Conservation (phyloP, 73 alveolate species). For the Tetrahymena thermophila region DNA sequence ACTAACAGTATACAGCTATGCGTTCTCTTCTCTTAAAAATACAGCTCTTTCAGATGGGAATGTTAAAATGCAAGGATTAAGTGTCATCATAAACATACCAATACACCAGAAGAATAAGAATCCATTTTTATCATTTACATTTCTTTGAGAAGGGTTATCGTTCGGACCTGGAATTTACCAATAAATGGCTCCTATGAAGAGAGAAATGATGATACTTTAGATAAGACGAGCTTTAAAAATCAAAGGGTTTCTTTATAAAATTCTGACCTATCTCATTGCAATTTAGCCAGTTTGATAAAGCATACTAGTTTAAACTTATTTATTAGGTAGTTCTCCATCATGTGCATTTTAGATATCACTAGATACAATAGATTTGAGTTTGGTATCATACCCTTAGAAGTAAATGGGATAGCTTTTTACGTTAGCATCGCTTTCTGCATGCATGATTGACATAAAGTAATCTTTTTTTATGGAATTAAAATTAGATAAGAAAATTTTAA, state of each 20-base stretch:
- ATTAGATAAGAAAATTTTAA: background rate
- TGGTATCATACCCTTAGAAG: background rate
- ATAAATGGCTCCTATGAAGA: background rate
- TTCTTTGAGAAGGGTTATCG: background rate
- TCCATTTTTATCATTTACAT: conserved; percentile 14
- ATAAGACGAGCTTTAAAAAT: background rate
- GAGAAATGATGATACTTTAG: background rate
- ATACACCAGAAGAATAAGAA: conserved; percentile 29
- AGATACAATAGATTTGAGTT: background rate
- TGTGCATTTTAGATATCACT: background rate
- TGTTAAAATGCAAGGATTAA: conserved; percentile 16
- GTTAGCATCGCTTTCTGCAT: background rate
- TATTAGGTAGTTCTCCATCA: background rate
- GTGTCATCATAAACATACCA: conserved; percentile 23
- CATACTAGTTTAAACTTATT: background rate
- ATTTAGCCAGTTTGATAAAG: background rate
- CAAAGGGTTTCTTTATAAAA: background rate
- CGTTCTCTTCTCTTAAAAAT: conserved; percentile 56
- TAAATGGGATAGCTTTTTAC: background rate
- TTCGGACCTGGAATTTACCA: background rate
- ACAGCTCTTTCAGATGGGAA: conserved; percentile 62
- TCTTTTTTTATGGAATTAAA: background rate
- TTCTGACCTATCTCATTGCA: background rate
- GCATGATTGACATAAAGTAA: background rate
- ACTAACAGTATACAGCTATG: conserved; percentile 28